A percentile compares a stretch with the other conserved stretches of the same genome.
phyloP scores from a whole-genome alignment of 371 early-diverging fungal species.

The Haplosporangium sp. region DNA sequence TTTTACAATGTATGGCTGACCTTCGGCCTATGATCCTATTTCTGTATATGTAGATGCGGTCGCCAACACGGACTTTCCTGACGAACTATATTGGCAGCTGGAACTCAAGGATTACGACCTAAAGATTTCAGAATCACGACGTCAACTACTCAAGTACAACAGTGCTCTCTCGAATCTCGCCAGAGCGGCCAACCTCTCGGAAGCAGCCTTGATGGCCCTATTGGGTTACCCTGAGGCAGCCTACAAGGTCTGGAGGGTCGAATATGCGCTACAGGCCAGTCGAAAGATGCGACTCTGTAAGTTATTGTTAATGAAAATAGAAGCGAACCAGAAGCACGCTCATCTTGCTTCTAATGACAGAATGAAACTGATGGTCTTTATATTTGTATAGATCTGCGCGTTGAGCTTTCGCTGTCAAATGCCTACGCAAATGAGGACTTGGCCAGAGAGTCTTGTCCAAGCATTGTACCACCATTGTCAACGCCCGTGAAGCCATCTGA shows the following conservation, averaged over 20 bases:
- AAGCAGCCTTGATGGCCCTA: slow-evolving; percentile 47
- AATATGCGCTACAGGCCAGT: slow-evolving; percentile 43
- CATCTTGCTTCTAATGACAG: too few relatives aligned
- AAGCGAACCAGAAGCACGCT: too few relatives aligned
- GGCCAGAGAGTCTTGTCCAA: slow-evolving; percentile 40
- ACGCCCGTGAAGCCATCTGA: slow-evolving; percentile 28
- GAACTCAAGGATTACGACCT: slow-evolving; percentile 46
- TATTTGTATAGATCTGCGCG: slow-evolving; percentile 31
- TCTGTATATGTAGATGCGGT: slow-evolving; percentile 21
- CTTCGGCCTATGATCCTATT: not conserved
- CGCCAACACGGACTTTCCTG: slow-evolving; percentile 52
- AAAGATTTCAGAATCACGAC: slow-evolving; percentile 24
- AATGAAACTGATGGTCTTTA: too few relatives aligned
- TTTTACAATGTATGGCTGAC: not conserved
- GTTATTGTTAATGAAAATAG: slow-evolving; percentile 14
- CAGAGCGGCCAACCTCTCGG: slow-evolving; percentile 44
- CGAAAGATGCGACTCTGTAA: slow-evolving; percentile 48
- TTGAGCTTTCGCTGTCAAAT: slow-evolving; percentile 43
- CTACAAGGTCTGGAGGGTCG: slow-evolving; percentile 48
- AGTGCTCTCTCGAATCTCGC: slow-evolving; percentile 32
- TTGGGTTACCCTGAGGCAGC: slow-evolving; percentile 49
- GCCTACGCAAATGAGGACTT: slow-evolving; percentile 34
- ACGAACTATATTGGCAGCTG: slow-evolving; percentile 50
- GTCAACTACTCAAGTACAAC: slow-evolving; percentile 23
- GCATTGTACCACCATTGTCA: slow-evolving; percentile 14